Percentiles rank a stretch among this genome's conserved stretches.
Conservation (phyloP, 371 early-diverging fungal genomes). For the Cokeromyces recurvatus region DNA sequence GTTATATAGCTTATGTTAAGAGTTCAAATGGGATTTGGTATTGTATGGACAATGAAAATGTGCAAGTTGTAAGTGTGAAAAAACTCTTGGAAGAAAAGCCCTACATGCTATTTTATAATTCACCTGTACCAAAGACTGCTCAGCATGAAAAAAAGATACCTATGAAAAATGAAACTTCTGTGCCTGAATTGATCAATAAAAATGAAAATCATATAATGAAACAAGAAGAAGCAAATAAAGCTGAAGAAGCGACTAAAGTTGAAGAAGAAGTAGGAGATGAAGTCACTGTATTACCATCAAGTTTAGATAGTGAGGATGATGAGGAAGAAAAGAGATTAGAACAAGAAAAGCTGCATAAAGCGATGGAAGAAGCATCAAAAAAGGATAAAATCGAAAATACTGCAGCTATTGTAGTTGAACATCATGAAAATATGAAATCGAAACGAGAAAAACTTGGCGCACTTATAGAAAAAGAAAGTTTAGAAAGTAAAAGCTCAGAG, state of each 20-base stretch:
- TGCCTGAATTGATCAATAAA: slow-evolving; percentile 17
- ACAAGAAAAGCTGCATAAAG: slow-evolving; percentile 18
- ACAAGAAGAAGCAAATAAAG: slow-evolving; percentile 9
- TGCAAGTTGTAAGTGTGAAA: slow-evolving; percentile 64
- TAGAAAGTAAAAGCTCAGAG: slow-evolving; percentile 36
- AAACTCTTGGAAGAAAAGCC: slow-evolving; percentile 70
- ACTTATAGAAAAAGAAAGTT: slow-evolving; percentile 45
- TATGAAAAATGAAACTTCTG: slow-evolving; percentile 6
- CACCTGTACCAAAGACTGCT: slow-evolving; percentile 9
- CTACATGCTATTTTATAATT: slow-evolving; percentile 79
- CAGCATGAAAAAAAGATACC: slow-evolving; percentile 17
- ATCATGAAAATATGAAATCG: slow-evolving; percentile 47
- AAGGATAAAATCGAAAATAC: slow-evolving; percentile 27
- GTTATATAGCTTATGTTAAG: slow-evolving; percentile 79
- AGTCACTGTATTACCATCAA: slow-evolving; percentile 3
- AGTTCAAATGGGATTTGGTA: slow-evolving; percentile 80
- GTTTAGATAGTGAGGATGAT: not conserved
- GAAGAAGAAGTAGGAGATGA: slow-evolving; percentile 11
- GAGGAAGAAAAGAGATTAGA: slow-evolving; percentile 31
- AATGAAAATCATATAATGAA: slow-evolving; percentile 3
- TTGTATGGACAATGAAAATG: slow-evolving; percentile 75
- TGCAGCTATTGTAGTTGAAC: slow-evolving; percentile 44
- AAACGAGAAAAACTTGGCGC: slow-evolving; percentile 52
- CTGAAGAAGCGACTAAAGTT: not conserved
- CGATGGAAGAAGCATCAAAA: slow-evolving; percentile 33